Base-by-base conservation (phyloP, 352 stramenopile genomes). In the Pythium insidiosum region DNA sequence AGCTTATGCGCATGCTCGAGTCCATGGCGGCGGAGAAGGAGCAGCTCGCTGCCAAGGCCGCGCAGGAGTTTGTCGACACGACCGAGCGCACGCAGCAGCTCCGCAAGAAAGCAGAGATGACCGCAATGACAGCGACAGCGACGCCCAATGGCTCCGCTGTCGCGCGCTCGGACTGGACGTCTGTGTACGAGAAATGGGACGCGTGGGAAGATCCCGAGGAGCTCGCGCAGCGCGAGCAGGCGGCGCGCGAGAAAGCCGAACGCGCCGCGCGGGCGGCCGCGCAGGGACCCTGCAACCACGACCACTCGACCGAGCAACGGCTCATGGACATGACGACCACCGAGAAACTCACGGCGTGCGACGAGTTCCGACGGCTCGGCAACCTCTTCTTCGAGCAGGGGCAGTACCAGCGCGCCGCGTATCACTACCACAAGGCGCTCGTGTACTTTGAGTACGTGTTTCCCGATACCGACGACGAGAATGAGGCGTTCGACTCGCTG, bases 391-490 rank as follows among this genome's bases (percentile, higher is more conserved):
- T 85, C 48, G 53, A 58, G 29, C 77, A 93, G 33, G 80, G 77
- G 2, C 77, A 93, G 63, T 89, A 77, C 47, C 75, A 89, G 45
- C 73, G 77, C 52, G 80, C 80, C 0, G 73, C 74, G 11, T 90
- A 76, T 41, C 68, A 90, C 41, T 93, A 88, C 52, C 78, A 93
- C 58, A 76, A 75, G 40, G 77, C 80, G 29, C 63, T 93, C 18
- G 67, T 90, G 35, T 88, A 89, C 46, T 93, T 93, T 56, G 80
- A 93, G 61, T 93, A 93, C 50, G 61, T 93, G 13, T 93, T 93
- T 39, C 62, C 71, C 2, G 80, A 93, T 30, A 73, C 62, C 0
- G 60, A 84, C 1, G 60, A 47, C 2, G 80, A 90, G 23, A 65
- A 84, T 36, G 25, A 25, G 6, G 38, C 58, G 19, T 66, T 76